Conservation (phyloP, 495 filamentous ascomycete species). For the Aspergillus kassunensis region DNA sequence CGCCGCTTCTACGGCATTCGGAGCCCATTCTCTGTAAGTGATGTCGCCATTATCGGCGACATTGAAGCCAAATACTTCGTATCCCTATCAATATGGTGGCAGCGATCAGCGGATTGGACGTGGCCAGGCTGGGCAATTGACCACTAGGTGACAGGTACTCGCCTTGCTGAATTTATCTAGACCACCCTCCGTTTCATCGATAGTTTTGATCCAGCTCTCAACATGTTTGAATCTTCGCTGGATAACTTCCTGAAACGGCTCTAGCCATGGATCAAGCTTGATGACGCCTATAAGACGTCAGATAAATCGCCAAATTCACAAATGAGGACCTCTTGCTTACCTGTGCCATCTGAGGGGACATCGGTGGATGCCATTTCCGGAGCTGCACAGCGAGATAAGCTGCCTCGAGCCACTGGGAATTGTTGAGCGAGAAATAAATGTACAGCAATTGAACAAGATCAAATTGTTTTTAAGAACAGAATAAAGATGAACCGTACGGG, state of each 20-base stretch:
- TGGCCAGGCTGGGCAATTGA: background rate
- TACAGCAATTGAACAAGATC: no score
- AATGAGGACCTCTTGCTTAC: constrained; percentile 10
- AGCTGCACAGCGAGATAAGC: constrained; percentile 10
- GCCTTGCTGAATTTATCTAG: constrained; percentile 89
- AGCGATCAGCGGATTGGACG: background rate
- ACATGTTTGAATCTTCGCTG: constrained; percentile 73
- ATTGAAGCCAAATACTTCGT: constrained; percentile 80
- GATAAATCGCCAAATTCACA: background rate
- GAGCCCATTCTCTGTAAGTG: constrained; percentile 93
- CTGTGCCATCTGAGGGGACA: constrained; percentile 24
- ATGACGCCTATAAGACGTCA: constrained; percentile 62
- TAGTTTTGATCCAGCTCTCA: constrained; percentile 80
- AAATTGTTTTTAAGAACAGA: no score
- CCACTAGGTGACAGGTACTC: constrained; percentile 19
- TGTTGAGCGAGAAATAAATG: no score
- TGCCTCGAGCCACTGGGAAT: no score
- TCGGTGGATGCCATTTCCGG: constrained; percentile 15
- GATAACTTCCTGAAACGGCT: constrained; percentile 75
- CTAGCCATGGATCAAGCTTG: constrained; percentile 84
- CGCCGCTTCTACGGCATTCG: constrained; percentile 75
- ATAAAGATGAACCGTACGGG: background rate
- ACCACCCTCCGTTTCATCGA: constrained; percentile 81
- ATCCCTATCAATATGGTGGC: constrained; percentile 52
- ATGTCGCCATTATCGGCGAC: constrained; percentile 78